phyloP scores from a whole-genome alignment of 2,329 filamentous ascomycete species.

The Alternaria tenuissima region DNA sequence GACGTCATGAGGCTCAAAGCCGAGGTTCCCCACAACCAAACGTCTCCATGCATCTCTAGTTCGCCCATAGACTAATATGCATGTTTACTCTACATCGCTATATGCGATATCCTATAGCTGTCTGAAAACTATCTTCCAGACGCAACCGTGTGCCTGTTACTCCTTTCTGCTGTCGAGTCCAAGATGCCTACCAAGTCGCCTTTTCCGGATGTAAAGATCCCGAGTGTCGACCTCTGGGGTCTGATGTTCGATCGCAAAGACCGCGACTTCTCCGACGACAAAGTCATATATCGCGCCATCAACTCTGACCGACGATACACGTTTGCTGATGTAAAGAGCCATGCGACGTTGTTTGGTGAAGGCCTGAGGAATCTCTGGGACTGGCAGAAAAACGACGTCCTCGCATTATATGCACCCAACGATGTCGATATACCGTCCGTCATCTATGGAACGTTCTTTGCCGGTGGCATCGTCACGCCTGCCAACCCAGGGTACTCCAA shows the following conservation, averaged over 20 bases:
- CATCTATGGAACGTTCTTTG: slow-evolving; percentile 81
- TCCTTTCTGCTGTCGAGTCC: background rate
- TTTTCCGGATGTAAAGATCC: slow-evolving; percentile 33
- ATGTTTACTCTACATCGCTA: background rate
- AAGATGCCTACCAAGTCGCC: slow-evolving; percentile 34
- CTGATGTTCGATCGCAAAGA: slow-evolving; percentile 34
- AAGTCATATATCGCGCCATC: slow-evolving; percentile 35
- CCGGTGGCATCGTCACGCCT: slow-evolving; percentile 79
- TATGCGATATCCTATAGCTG: background rate
- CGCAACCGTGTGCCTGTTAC: background rate
- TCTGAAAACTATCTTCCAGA: background rate
- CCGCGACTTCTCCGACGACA: slow-evolving; percentile 32
- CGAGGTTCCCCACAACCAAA: slow-evolving; percentile 12
- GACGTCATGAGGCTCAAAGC: slow-evolving; percentile 2
- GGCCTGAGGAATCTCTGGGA: slow-evolving; percentile 76
- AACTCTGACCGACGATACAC: slow-evolving; percentile 63
- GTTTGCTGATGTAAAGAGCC: slow-evolving; percentile 69
- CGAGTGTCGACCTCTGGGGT: slow-evolving; percentile 32
- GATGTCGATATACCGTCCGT: slow-evolving; percentile 79
- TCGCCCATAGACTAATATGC: background rate
- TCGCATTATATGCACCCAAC: slow-evolving; percentile 84
- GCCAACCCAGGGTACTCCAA: slow-evolving; percentile 87
- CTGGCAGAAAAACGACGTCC: slow-evolving; percentile 83
- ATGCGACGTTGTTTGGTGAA: slow-evolving; percentile 76
- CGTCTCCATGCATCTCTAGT: background rate